Evolutionary conservation across 306 rosid genomes (phyloP).

Genomic region (Nissolia schottii): DNA sequence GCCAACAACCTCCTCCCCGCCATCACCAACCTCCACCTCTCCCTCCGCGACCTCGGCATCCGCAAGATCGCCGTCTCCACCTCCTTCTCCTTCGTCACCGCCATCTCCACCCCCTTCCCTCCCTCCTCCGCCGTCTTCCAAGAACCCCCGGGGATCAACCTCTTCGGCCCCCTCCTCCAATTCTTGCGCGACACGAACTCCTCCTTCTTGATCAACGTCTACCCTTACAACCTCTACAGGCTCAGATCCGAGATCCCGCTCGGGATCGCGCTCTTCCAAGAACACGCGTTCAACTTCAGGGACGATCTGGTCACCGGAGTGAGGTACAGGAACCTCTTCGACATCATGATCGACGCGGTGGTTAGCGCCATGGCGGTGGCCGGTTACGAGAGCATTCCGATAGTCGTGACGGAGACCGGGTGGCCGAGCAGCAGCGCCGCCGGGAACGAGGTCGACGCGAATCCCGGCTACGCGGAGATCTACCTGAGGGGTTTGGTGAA

Average conservation of each 20-base stretch:
- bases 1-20: slow-evolving; percentile 55
- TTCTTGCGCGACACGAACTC: slow-evolving; percentile 75
- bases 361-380: slow-evolving; percentile 57
- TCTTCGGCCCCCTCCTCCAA: slow-evolving; percentile 58
- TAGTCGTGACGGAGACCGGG: slow-evolving; percentile 77
- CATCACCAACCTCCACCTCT: slow-evolving; percentile 51
- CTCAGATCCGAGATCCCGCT: slow-evolving; percentile 57
- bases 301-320: slow-evolving; percentile 77
- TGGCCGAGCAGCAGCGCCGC: slow-evolving; percentile 66
- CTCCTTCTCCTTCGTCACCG: slow-evolving; percentile 58
- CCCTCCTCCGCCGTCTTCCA: slow-evolving; percentile 72
- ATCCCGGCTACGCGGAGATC: slow-evolving; percentile 60
- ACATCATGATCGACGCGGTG: slow-evolving; percentile 74
- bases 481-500: slow-evolving; percentile 59
- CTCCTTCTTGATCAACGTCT: slow-evolving; percentile 70
- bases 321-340: slow-evolving; percentile 73
- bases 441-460: slow-evolving; percentile 55
- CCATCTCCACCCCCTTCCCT: slow-evolving; percentile 56
- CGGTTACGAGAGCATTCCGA: slow-evolving; percentile 54
- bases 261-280: slow-evolving; percentile 68
- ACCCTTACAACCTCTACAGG: slow-evolving; percentile 79
- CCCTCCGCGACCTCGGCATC: slow-evolving; percentile 73
- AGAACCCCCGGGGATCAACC: slow-evolving; percentile 22
- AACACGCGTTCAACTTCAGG: slow-evolving; percentile 65
- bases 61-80: slow-evolving; percentile 67